Percentiles rank a stretch among this genome's conserved stretches.
Conservation (phyloP, 495 filamentous ascomycete species). For the Lasiosphaeriaceae sp. region DNA sequence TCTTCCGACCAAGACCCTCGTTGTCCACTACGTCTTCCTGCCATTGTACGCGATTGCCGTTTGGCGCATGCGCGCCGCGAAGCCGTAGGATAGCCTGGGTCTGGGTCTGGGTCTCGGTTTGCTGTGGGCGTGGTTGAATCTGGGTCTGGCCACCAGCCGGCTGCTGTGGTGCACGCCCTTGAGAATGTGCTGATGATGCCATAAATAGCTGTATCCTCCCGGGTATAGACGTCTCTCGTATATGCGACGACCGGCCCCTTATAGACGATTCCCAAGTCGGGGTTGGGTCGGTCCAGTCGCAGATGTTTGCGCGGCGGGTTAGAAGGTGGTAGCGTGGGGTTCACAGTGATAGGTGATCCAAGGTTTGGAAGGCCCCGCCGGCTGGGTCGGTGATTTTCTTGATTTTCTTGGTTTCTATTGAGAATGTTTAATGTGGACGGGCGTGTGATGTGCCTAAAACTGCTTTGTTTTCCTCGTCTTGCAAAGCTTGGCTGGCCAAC, state of each 20-base stretch:
- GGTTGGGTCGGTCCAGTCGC: too few species aligned
- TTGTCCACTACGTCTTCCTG: conserved; percentile 93
- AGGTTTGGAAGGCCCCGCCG: too few species aligned
- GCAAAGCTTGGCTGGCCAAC: background rate
- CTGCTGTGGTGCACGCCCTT: conserved; percentile 12
- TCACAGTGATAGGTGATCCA: background rate
- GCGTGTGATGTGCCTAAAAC: background rate
- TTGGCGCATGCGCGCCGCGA: conserved; percentile 36
- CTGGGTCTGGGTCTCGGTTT: conserved; percentile 15
- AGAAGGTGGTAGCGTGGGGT: background rate
- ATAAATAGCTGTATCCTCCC: conserved; percentile 8
- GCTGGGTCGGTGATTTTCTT: too few species aligned
- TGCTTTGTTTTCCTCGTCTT: background rate
- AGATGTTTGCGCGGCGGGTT: too few species aligned
- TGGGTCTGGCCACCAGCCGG: conserved; percentile 19
- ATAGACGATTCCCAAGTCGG: too few species aligned
- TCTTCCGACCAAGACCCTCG: conserved; percentile 90
- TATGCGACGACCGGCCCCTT: too few species aligned
- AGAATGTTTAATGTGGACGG: background rate
- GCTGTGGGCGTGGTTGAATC: conserved; percentile 2
- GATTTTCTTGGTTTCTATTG: too few species aligned
- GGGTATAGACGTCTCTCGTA: too few species aligned
- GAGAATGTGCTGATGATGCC: conserved; percentile 18
- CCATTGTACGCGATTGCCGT: conserved; percentile 70
- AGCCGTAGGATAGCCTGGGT: conserved; percentile 44